These are phyloP conservation scores for Neurospora hispaniola DNA, from an alignment of 495 filamentous ascomycete genomes.

Conservation along the genomic window DNA sequence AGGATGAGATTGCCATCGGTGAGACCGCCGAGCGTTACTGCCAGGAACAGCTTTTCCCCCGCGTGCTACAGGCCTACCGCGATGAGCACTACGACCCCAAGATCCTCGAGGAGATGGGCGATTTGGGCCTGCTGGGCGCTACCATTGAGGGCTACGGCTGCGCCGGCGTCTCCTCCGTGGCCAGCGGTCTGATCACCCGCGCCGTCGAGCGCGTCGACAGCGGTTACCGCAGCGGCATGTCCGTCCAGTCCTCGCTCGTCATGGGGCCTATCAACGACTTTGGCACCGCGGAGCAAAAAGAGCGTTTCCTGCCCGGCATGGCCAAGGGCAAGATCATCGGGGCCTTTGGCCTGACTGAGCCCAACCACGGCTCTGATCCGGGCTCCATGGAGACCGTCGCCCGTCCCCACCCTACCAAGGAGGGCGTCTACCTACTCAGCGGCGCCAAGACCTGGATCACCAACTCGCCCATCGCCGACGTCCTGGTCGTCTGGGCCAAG, in stretches of 20 bases:
- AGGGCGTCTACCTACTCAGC: constrained; percentile 68
- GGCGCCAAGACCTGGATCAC: constrained; percentile 98
- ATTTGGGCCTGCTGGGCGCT: constrained; percentile 81
- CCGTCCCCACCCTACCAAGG: constrained; percentile 76
- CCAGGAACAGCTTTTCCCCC: constrained; percentile 75
- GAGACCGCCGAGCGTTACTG: constrained; percentile 88
- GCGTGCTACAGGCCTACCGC: constrained; percentile 88
- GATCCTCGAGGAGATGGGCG: constrained; percentile 93
- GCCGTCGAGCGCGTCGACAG: constrained; percentile 95
- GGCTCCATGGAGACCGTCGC: constrained; percentile 91
- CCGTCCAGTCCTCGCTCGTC: constrained; percentile 84
- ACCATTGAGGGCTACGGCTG: constrained; percentile 90
- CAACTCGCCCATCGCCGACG: constrained; percentile 87
- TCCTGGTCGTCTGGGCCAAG: constrained; percentile 92
- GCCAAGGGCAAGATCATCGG: constrained; percentile 81
- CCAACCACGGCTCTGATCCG: constrained; percentile 94
- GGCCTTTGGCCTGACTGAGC: constrained; percentile 92
- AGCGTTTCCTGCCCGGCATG: constrained; percentile 72
- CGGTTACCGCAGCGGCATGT: constrained; percentile 92
- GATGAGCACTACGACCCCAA: constrained; percentile 83
- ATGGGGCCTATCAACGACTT: constrained; percentile 98
- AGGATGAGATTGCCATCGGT: constrained; percentile 81
- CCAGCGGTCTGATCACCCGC: constrained; percentile 85
- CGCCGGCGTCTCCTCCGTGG: constrained; percentile 86
- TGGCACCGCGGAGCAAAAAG: constrained; percentile 80